Evolutionary conservation across 2,329 filamentous ascomycete species (phyloP).

Genomic region (Exutisphaerella laricina): DNA sequence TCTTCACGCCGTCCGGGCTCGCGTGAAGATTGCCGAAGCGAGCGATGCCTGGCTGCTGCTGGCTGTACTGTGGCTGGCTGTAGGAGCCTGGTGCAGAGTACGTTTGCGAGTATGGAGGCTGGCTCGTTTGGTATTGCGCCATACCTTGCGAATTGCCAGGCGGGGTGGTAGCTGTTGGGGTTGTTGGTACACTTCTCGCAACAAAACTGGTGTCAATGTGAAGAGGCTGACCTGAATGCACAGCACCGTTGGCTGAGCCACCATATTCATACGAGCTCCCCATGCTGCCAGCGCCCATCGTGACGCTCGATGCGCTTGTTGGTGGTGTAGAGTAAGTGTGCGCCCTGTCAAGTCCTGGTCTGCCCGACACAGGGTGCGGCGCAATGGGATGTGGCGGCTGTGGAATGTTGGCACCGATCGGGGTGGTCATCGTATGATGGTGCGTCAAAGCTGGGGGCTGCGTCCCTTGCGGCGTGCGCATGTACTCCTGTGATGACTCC

Average conservation of each 20-base stretch:
- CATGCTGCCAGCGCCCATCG: slow-evolving; percentile 65
- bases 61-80: slow-evolving; percentile 47
- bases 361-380: slow-evolving; percentile 51
- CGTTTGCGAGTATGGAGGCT: slow-evolving; percentile 66
- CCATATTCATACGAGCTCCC: slow-evolving; percentile 77
- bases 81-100: slow-evolving; percentile 64
- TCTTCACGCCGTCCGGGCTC: slow-evolving; percentile 61
- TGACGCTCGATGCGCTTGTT: slow-evolving; percentile 80
- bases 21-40: slow-evolving; percentile 55
- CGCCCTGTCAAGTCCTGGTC: slow-evolving; percentile 74
- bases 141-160: slow-evolving; percentile 76
- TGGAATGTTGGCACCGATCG: slow-evolving; percentile 55
- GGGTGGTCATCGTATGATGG: slow-evolving; percentile 61
- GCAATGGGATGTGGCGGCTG: slow-evolving; percentile 63
- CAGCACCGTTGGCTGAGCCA: slow-evolving; percentile 38
- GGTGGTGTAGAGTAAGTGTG: slow-evolving; percentile 94
- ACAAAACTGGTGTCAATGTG: slow-evolving; percentile 62
- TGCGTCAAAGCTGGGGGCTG: slow-evolving; percentile 66
- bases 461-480: slow-evolving; percentile 56
- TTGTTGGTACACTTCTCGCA: slow-evolving; percentile 78
- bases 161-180: slow-evolving; percentile 77
- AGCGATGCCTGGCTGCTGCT: slow-evolving; percentile 60
- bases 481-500: slow-evolving; percentile 43
- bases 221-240: slow-evolving; percentile 63
- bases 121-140: slow-evolving; percentile 64